These are phyloP conservation scores for Hemileia vastatrix DNA, from an alignment of 1,284 basidiomycete species.

Conservation along the genomic window DNA sequence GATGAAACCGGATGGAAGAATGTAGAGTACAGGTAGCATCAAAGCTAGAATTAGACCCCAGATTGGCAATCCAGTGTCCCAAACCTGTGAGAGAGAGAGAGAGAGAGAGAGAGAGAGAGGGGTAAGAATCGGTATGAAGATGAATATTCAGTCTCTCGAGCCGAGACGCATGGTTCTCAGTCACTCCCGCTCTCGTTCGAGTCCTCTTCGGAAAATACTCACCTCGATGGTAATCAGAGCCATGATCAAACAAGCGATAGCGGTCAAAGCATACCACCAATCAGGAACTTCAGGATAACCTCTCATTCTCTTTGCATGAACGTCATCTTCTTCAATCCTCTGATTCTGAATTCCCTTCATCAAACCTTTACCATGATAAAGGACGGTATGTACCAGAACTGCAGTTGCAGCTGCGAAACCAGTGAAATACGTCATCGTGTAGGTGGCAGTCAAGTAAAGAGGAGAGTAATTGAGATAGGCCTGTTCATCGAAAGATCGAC, in stretches of 20 bases:
- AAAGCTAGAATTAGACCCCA: constrained; percentile 70
- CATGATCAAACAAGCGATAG: constrained; percentile 7
- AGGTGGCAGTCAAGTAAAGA: constrained; percentile 77
- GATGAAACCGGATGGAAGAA: constrained; percentile 81
- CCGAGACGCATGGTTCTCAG: not conserved
- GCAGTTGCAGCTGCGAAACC: constrained; percentile 75
- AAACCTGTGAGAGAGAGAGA: too few relatives aligned
- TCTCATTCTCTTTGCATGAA: constrained; percentile 90
- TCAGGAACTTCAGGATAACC: constrained; percentile 87
- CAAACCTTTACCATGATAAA: constrained; percentile 75
- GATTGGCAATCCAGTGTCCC: constrained; percentile 71
- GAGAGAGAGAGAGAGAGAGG: not conserved
- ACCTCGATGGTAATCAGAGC: constrained; percentile 3
- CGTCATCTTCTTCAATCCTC: constrained; percentile 74
- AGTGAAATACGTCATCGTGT: constrained; percentile 75
- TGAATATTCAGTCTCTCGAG: not conserved
- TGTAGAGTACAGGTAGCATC: constrained; percentile 65
- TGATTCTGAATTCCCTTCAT: constrained; percentile 62
- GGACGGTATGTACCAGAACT: constrained; percentile 72
- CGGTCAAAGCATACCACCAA: constrained; percentile 53
- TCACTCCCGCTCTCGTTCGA: not conserved
- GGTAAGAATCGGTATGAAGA: not conserved
- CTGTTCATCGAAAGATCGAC: constrained; percentile 59
- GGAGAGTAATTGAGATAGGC: constrained; percentile 80
- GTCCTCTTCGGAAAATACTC: not conserved